phyloP scores from a whole-genome alignment of 176 grass and related monocot genomes.

The Lolium multiflorum region DNA sequence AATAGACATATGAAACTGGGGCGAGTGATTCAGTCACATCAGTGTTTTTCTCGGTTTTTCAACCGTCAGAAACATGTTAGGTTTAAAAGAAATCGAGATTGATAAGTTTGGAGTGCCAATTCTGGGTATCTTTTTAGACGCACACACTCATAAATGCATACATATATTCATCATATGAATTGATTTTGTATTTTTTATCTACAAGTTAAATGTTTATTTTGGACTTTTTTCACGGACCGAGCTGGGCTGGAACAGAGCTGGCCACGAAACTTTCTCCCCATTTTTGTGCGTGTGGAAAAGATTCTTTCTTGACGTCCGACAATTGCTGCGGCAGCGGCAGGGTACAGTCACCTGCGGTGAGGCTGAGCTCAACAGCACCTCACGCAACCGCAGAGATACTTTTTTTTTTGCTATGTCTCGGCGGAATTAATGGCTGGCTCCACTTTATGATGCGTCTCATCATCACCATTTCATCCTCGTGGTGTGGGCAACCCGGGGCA shows the following conservation, averaged over 20 bases:
- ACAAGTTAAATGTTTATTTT: too few species aligned
- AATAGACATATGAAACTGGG: too few species aligned
- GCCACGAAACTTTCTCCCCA: background rate
- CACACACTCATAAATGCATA: too few species aligned
- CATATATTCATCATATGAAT: too few species aligned
- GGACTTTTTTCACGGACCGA: too few species aligned
- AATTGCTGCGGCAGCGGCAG: background rate
- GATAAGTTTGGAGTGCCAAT: too few species aligned
- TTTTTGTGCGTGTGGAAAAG: background rate
- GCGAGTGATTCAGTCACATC: too few species aligned
- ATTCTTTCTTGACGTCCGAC: constrained; percentile 26
- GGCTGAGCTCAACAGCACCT: background rate
- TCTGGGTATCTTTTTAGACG: too few species aligned
- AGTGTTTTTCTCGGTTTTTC: too few species aligned
- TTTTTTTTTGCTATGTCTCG: background rate
- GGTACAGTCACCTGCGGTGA: constrained; percentile 16
- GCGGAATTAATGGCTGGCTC: background rate
- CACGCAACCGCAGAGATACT: background rate
- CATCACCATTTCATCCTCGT: constrained; percentile 20
- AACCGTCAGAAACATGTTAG: too few species aligned
- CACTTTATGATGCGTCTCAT: constrained; percentile 18
- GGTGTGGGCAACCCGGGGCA: constrained; percentile 1
- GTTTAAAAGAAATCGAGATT: too few species aligned
- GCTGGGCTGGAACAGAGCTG: background rate
- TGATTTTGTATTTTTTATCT: too few species aligned